Percentiles rank a stretch among this genome's conserved stretches.
Evolutionary conservation across 2,329 filamentous ascomycete genomes (phyloP).

Genomic region (Curvularia spicifera): DNA sequence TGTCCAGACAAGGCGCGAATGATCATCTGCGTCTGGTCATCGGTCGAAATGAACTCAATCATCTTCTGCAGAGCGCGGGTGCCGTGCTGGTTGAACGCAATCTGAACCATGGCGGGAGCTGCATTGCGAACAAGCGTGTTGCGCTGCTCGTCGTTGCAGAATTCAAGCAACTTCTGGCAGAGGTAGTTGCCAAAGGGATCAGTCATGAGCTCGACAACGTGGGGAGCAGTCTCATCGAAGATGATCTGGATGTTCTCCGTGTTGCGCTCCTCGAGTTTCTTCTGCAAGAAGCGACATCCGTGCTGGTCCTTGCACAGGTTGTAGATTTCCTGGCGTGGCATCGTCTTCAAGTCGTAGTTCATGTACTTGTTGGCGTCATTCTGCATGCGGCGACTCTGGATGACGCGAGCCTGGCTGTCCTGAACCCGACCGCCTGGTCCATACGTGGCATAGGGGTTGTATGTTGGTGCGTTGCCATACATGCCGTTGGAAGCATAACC

Average conservation of each 20-base stretch:
- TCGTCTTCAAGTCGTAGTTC: constrained; percentile 80
- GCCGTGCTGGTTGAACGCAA: constrained; percentile 96
- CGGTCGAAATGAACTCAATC: constrained; percentile 94
- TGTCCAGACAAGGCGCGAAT: constrained; percentile 81
- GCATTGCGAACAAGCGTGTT: constrained; percentile 92
- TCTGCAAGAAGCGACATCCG: constrained; percentile 94
- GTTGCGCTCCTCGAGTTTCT: constrained; percentile 91
- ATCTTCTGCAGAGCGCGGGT: constrained; percentile 98
- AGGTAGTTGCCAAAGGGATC: constrained; percentile 98
- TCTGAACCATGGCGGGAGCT: constrained; percentile 83
- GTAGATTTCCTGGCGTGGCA: constrained; percentile 79
- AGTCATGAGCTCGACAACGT: constrained; percentile 97
- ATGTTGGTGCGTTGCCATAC: constrained; percentile 33
- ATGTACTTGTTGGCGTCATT: constrained; percentile 76
- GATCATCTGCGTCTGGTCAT: constrained; percentile 80
- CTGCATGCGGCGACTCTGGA: constrained; percentile 75
- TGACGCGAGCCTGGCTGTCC: constrained; percentile 77
- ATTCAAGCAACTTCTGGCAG: constrained; percentile 97
- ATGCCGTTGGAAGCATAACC: constrained; percentile 32
- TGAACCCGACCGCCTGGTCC: constrained; percentile 61
- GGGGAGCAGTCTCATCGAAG: constrained; percentile 89
- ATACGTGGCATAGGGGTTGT: constrained; percentile 45
- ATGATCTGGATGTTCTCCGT: constrained; percentile 88
- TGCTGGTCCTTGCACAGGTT: constrained; percentile 96
- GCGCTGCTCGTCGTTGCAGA: constrained; percentile 92